Evolutionary conservation across 345 rosid genomes (phyloP), one percentile per base, ranked within the genome.

Genomic region (Salix caprea): DNA sequence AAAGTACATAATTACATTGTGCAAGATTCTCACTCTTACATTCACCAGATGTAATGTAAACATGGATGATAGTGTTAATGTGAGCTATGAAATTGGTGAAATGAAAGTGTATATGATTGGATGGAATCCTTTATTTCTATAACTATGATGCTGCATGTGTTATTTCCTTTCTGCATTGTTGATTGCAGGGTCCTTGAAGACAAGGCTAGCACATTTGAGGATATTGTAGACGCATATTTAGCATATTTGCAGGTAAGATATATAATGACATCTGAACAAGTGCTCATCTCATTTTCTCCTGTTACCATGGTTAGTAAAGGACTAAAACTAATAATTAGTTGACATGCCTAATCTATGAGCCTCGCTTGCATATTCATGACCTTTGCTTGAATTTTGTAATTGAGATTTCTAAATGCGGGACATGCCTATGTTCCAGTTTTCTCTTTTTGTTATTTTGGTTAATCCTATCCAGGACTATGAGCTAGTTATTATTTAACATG

Each of bases 151-250:
- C 28, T 32, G 21, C 16, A 4, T 23, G 21, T 76, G 10, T 61
- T 61, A 61, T 30, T 6, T 66, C 54, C 40, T 69, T 32, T 74
- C 65, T 30, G 74, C 42, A 7, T 44, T 61, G 12, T 82, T 48
- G 67, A 82, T 21, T 74, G 78, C 79, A 95, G 99, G 87, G 76
- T 89, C 80, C 84, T 90, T 86, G 90, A 88, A 11, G 85, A 89
- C 71, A 89, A 86, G 80, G 87, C 86, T 67, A 89, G 86, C 73
- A 80, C 93, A 52, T 73, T 96, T 80, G 99, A 96, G 86, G 98
- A 96, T 80, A 89, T 89, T 44, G 78, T 96, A 72, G 99, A 94
- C 83, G 94, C 94, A 68, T 96, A 96, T 88, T 86, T 94, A 76
- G 97, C 93, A 24, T 86, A 89, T 82, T 80, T 94, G 87, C 99